These are phyloP conservation scores for Aureobasidium leucospermi DNA, from an alignment of 2,329 filamentous ascomycete species.

Conservation along the genomic window DNA sequence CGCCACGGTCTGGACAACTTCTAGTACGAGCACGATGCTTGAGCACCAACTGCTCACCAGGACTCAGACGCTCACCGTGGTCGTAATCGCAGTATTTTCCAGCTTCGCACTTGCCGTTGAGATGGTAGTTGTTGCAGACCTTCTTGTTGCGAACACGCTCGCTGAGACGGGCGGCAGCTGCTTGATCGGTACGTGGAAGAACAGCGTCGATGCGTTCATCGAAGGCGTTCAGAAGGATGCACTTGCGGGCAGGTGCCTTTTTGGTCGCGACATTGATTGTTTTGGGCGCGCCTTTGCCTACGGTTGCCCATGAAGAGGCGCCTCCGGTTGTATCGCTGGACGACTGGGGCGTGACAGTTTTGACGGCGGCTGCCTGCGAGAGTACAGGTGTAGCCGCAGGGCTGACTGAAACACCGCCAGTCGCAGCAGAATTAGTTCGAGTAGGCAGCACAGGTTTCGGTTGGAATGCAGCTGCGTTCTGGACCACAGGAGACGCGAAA, in stretches of 20 bases:
- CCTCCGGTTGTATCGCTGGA: background rate
- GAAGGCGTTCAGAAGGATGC: conserved; percentile 35
- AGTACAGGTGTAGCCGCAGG: background rate
- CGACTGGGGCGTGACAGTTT: background rate
- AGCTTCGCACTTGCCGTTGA: conserved; percentile 32
- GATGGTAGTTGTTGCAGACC: conserved; percentile 32
- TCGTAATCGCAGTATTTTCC: conserved; percentile 36
- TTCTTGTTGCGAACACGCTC: conserved; percentile 26
- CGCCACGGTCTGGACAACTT: conserved; percentile 29
- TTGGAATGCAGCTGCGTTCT: background rate
- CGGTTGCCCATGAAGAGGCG: conserved; percentile 30
- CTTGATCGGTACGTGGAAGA: conserved; percentile 26
- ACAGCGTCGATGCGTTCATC: conserved; percentile 36
- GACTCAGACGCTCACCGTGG: conserved; percentile 33
- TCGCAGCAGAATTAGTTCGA: background rate
- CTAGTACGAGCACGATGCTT: conserved; percentile 36
- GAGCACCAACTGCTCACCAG: conserved; percentile 33
- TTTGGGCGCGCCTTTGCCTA: conserved; percentile 34
- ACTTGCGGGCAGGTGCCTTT: conserved; percentile 26
- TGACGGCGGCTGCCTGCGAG: background rate
- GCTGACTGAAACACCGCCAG: background rate
- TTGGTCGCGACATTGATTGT: conserved; percentile 33
- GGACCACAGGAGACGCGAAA: background rate
- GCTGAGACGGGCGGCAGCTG: conserved; percentile 23
- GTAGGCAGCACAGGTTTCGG: conserved; percentile 10